Evolutionary conservation across 768 basidiomycete species (phyloP).

Genomic region (Tephrocybe rancida): DNA sequence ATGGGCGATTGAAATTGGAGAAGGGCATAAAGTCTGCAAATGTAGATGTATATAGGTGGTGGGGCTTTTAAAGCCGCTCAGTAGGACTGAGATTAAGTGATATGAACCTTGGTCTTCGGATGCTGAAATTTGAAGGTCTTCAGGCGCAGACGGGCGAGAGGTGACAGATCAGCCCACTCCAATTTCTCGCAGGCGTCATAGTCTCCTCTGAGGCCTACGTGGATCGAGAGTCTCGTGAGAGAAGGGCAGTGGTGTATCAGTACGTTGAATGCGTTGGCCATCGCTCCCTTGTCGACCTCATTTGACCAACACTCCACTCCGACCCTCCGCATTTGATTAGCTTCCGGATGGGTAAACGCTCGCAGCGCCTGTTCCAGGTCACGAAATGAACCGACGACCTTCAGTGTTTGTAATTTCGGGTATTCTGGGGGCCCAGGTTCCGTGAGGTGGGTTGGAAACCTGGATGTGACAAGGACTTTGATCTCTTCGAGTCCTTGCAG

Average conservation of each 20-base stretch:
- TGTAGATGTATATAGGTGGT: no score
- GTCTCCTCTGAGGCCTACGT: background rate
- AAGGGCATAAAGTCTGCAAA: no score
- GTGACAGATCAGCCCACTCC: slow-evolving; percentile 9
- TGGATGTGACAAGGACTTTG: background rate
- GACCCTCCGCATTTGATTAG: background rate
- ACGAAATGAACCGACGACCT: background rate
- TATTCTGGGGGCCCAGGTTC: background rate
- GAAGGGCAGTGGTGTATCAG: background rate
- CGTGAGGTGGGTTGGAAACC: background rate
- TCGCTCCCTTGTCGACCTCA: background rate
- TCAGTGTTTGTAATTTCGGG: background rate
- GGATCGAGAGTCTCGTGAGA: background rate
- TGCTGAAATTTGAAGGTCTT: background rate
- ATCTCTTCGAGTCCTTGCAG: slow-evolving; percentile 3
- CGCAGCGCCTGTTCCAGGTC: background rate
- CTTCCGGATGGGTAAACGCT: background rate
- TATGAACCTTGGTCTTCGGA: no score
- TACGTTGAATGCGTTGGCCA: background rate
- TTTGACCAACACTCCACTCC: background rate
- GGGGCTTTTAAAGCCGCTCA: no score
- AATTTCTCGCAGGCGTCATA: background rate
- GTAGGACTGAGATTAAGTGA: no score
- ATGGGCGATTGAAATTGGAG: no score
- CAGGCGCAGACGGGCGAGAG: background rate